phyloP scores from a whole-genome alignment of 2,329 filamentous ascomycete genomes.

The Mycosphaerella sp. region DNA sequence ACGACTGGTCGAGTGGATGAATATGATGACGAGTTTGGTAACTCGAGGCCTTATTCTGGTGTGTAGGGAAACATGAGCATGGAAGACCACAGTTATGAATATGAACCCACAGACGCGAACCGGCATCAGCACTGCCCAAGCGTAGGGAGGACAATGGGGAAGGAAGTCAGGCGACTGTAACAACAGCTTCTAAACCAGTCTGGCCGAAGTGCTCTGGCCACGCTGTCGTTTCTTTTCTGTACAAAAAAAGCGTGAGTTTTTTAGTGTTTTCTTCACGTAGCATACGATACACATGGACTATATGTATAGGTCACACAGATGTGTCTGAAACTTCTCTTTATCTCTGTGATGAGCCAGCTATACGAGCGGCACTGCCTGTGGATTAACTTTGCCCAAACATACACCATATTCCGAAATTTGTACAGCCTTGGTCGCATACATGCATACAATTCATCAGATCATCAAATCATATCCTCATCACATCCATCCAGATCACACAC shows the following conservation, averaged over 20 bases:
- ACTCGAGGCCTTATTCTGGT: slow-evolving; percentile 20
- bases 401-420: neutral
- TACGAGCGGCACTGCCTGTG: neutral
- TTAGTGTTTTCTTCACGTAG: neutral
- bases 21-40: slow-evolving; percentile 19
- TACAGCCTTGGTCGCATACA: too few relatives aligned
- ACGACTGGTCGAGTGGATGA: slow-evolving; percentile 13
- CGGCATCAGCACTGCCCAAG: neutral
- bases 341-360: neutral
- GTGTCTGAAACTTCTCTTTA: neutral
- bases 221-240: neutral
- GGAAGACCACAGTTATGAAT: neutral
- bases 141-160: slow-evolving; percentile 4
- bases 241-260: neutral
- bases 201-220: slow-evolving; percentile 6
- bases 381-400: too few relatives aligned
- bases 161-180: neutral
- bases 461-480: too few relatives aligned
- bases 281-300: slow-evolving; percentile 3
- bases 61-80: slow-evolving; percentile 14
- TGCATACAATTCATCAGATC: too few relatives aligned
- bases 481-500: neutral
- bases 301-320: neutral
- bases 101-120: neutral
- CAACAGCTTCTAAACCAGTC: slow-evolving; percentile 1